Conservation (phyloP, 345 rosid genomes). For the Populus ilicifolia region DNA sequence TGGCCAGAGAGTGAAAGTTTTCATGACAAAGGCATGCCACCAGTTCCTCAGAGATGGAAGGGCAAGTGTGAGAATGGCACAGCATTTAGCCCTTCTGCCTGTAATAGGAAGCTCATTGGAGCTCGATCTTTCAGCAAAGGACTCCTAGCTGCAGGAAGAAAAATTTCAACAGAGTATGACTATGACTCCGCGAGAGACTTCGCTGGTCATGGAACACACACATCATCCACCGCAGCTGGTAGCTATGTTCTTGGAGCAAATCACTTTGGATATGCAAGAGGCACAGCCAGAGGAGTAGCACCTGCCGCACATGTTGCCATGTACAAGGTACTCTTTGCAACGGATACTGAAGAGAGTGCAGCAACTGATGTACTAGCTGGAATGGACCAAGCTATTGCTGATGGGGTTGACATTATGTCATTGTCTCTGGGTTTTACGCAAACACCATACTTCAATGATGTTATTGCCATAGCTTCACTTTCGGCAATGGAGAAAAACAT, state of each 20-base stretch:
- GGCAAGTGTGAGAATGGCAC: slow-evolving; percentile 20
- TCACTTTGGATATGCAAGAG: slow-evolving; percentile 25
- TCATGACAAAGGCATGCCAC: slow-evolving; percentile 9
- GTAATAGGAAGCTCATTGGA: slow-evolving; percentile 20
- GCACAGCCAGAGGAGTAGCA: slow-evolving; percentile 26
- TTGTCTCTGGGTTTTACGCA: slow-evolving; percentile 44
- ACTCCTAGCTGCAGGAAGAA: slow-evolving; percentile 26
- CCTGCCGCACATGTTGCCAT: slow-evolving; percentile 25
- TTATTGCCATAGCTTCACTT: slow-evolving; percentile 54
- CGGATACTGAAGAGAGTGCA: slow-evolving; percentile 19
- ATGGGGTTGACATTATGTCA: slow-evolving; percentile 61
- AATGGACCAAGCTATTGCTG: slow-evolving; percentile 66
- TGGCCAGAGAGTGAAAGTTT: slow-evolving; percentile 25
- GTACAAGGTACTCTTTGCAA: slow-evolving; percentile 19
- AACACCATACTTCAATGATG: slow-evolving; percentile 30
- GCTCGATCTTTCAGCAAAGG: slow-evolving; percentile 23
- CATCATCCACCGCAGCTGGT: slow-evolving; percentile 26
- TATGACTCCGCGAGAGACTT: slow-evolving; percentile 21
- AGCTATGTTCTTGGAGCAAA: slow-evolving; percentile 13
- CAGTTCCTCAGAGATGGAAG: slow-evolving; percentile 14
- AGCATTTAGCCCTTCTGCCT: slow-evolving; percentile 2
- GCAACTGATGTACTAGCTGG: slow-evolving; percentile 58
- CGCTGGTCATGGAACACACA: slow-evolving; percentile 16
- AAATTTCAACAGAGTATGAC: slow-evolving; percentile 10
- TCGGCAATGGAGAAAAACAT: slow-evolving; percentile 53